Percentiles rank a stretch among this genome's conserved stretches.
Conservation (phyloP, 1,284 basidiomycete genomes). For the Naganishia sp. region DNA sequence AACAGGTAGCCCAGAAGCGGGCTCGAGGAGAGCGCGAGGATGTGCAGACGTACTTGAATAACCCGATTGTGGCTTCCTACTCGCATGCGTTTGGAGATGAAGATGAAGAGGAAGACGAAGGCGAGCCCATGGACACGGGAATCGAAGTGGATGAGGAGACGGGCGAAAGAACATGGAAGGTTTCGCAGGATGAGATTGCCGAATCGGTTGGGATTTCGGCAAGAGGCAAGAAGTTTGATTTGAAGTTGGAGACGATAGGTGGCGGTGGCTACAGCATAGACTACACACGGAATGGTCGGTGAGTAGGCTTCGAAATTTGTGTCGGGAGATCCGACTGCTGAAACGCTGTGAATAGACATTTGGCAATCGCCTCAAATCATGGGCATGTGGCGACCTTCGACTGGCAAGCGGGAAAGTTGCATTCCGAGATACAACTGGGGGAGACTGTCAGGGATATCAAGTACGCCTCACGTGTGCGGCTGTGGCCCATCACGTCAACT, state of each 20-base stretch:
- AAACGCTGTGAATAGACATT: slow-evolving; percentile 62
- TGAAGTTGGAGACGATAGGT: slow-evolving; percentile 65
- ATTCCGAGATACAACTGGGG: slow-evolving; percentile 82
- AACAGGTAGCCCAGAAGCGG: slow-evolving; percentile 56
- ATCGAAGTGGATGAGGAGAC: slow-evolving; percentile 51
- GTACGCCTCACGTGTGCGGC: slow-evolving; percentile 52
- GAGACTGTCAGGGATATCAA: slow-evolving; percentile 91
- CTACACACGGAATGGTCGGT: slow-evolving; percentile 90
- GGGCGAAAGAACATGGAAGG: slow-evolving; percentile 81
- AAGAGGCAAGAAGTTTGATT: slow-evolving; percentile 72
- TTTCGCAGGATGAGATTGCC: slow-evolving; percentile 77
- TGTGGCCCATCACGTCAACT: background rate
- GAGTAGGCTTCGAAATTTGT: slow-evolving; percentile 44
- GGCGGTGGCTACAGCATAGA: slow-evolving; percentile 78
- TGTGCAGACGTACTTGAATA: slow-evolving; percentile 52
- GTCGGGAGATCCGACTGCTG: background rate
- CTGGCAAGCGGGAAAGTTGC: slow-evolving; percentile 84
- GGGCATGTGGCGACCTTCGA: slow-evolving; percentile 96
- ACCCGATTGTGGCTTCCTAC: slow-evolving; percentile 7
- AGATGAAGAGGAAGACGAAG: slow-evolving; percentile 28
- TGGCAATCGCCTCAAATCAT: slow-evolving; percentile 76
- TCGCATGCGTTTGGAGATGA: slow-evolving; percentile 6
- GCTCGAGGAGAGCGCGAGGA: slow-evolving; percentile 47
- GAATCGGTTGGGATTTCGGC: slow-evolving; percentile 70
- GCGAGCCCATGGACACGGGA: slow-evolving; percentile 41